Conservation (phyloP, 768 basidiomycete genomes). For the Rhizopogon vesiculosus region DNA sequence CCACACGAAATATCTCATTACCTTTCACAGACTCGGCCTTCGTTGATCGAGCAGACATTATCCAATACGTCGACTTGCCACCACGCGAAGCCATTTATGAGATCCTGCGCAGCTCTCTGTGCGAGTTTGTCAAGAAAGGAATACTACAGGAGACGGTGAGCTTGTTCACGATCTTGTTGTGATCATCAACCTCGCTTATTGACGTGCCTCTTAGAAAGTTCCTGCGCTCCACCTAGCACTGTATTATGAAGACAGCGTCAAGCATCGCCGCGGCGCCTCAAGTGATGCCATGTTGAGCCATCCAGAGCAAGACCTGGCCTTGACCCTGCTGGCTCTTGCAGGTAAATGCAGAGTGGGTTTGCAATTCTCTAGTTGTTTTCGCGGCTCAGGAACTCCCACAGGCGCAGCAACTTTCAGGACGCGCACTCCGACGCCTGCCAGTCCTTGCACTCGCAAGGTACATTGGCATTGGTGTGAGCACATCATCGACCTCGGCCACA, state of each 20-base stretch:
- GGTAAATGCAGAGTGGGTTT: conserved; percentile 69
- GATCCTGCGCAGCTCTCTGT: conserved; percentile 78
- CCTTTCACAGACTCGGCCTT: conserved; percentile 77
- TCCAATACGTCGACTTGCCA: conserved; percentile 91
- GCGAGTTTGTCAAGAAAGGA: conserved; percentile 72
- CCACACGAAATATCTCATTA: not conserved
- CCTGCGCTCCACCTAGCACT: conserved; percentile 54
- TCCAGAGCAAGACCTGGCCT: conserved; percentile 51
- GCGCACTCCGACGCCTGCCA: conserved; percentile 88
- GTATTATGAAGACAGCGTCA: conserved; percentile 13
- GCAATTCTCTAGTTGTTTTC: not conserved
- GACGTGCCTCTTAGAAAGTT: conserved; percentile 40
- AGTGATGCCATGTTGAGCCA: conserved; percentile 25
- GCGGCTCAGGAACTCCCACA: conserved; percentile 18
- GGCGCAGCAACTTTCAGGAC: conserved; percentile 85
- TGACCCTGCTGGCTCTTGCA: conserved; percentile 64
- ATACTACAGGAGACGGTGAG: conserved; percentile 64
- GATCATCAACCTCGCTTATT: not conserved
- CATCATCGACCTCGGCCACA: conserved; percentile 11
- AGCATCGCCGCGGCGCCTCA: conserved; percentile 5
- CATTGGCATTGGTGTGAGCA: conserved; percentile 47
- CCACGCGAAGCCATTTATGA: conserved; percentile 91
- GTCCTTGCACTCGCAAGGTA: conserved; percentile 88
- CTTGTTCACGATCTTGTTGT: conserved; percentile 3
- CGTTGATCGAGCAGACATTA: conserved; percentile 94